Percentiles rank a stretch among this genome's conserved stretches.
Conservation (phyloP, 129 eudicot species). For the Cynara cardunculus region DNA sequence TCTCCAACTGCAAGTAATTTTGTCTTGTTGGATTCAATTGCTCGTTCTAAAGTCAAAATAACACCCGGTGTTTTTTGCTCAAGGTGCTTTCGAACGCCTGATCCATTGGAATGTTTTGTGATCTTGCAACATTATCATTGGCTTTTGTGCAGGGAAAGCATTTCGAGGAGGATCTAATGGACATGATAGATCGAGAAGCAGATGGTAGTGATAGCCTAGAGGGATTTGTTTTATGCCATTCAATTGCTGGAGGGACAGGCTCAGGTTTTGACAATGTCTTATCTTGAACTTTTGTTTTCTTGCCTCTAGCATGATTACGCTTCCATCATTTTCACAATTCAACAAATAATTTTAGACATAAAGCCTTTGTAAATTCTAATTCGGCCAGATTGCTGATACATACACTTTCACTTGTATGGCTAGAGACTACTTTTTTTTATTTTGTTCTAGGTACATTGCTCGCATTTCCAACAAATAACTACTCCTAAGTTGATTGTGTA, state of each 20-base stretch:
- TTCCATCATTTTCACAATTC: neutral
- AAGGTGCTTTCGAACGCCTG: neutral
- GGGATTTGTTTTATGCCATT: constrained; percentile 91
- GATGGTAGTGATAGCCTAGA: constrained; percentile 98
- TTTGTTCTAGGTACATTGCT: neutral
- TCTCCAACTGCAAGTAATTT: neutral
- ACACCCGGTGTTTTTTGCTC: neutral
- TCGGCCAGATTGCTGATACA: neutral
- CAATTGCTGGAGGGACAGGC: constrained; percentile 96
- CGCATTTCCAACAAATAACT: neutral
- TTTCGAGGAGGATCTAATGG: constrained; percentile 91
- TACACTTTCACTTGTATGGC: neutral
- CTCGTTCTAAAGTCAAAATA: neutral
- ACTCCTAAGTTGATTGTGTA: neutral
- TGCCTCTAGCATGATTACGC: neutral
- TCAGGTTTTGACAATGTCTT: constrained; percentile 49
- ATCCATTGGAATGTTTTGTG: neutral
- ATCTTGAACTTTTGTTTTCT: neutral
- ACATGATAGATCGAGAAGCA: constrained; percentile 97
- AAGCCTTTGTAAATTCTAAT: neutral
- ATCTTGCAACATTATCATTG: neutral
- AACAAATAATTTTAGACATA: neutral
- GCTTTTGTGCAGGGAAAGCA: constrained; percentile 63
- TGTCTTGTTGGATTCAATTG: neutral
- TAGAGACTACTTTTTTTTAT: neutral